phyloP scores from a whole-genome alignment of 192 early-diverging fungal genomes.

The Dissophora globulifera region DNA sequence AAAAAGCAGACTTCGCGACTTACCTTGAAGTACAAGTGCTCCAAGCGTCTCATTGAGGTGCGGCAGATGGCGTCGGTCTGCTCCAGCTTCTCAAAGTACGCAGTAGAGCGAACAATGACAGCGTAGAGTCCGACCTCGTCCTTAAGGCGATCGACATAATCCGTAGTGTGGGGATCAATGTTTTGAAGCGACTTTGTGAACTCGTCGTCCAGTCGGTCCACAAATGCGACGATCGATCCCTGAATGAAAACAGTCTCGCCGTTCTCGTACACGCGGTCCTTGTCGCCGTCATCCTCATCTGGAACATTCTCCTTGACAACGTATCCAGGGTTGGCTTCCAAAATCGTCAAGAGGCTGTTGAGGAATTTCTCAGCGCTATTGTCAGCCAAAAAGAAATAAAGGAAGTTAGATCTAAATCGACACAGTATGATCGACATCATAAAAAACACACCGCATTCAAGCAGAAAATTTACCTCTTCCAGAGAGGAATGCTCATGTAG shows the following conservation, averaged over 20 bases:
- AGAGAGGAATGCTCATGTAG: conserved; percentile 82
- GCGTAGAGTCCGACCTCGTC: conserved; percentile 91
- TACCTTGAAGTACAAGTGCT: conserved; percentile 97
- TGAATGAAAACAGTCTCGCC: conserved; percentile 72
- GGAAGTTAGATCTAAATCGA: not conserved
- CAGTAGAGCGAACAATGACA: conserved; percentile 87
- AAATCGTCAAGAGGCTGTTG: conserved; percentile 78
- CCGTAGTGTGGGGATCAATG: conserved; percentile 97
- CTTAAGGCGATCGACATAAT: conserved; percentile 94
- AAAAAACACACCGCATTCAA: not conserved
- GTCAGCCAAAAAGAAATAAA: no score
- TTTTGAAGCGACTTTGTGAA: conserved; percentile 95
- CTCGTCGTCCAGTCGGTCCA: conserved; percentile 98
- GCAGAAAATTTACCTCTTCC: conserved; percentile 68
- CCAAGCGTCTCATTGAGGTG: conserved; percentile 86
- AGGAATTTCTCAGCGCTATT: conserved; percentile 69
- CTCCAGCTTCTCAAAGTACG: conserved; percentile 81
- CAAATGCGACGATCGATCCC: conserved; percentile 86
- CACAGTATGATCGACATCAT: not conserved
- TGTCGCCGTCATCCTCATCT: conserved; percentile 72
- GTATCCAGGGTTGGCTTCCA: conserved; percentile 81
- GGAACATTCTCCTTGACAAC: conserved; percentile 75
- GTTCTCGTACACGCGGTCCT: conserved; percentile 63
- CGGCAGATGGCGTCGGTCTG: conserved; percentile 73
- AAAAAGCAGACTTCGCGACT: not conserved